Conservation (phyloP, 139 green algal species). For the Chlamydomonas sp. region DNA sequence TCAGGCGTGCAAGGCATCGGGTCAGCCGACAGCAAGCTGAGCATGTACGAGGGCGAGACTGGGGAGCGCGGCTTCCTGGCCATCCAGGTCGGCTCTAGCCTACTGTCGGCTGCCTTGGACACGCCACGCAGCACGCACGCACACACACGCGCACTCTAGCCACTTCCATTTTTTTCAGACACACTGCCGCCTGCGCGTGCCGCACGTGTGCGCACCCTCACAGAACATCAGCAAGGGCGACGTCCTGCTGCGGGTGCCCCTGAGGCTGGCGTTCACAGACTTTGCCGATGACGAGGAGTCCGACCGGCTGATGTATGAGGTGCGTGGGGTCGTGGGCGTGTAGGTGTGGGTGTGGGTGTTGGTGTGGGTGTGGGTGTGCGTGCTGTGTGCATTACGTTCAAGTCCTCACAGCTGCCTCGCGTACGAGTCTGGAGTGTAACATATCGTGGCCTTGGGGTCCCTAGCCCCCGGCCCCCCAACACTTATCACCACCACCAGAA, state of each 20-base stretch:
- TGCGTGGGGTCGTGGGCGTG: slow-evolving; percentile 10
- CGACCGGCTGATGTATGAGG: slow-evolving; percentile 43
- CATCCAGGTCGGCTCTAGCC: background rate
- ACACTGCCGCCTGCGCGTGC: too few species aligned
- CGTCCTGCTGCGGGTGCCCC: slow-evolving; percentile 47
- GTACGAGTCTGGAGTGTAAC: background rate
- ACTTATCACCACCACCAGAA: too few species aligned
- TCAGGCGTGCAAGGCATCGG: background rate
- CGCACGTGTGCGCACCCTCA: background rate
- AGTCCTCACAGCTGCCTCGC: too few species aligned
- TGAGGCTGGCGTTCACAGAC: slow-evolving; percentile 63
- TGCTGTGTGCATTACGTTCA: too few species aligned
- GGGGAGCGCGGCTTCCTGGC: background rate
- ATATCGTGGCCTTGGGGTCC: slow-evolving; percentile 5
- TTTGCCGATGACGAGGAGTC: slow-evolving; percentile 46
- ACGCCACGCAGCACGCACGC: too few species aligned
- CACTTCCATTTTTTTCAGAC: too few species aligned
- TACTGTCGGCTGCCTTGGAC: background rate
- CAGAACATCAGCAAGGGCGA: slow-evolving; percentile 22
- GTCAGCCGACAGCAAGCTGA: background rate
- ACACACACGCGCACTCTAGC: too few species aligned
- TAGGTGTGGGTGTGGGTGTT: too few species aligned
- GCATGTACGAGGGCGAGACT: slow-evolving; percentile 2
- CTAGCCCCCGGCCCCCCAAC: background rate
- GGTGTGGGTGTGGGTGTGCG: too few species aligned